A percentile compares a stretch with the other conserved stretches of the same genome.
These are phyloP conservation scores for Pythium grandisporangium DNA, from an alignment of 352 stramenopile species.

Conservation along the genomic window DNA sequence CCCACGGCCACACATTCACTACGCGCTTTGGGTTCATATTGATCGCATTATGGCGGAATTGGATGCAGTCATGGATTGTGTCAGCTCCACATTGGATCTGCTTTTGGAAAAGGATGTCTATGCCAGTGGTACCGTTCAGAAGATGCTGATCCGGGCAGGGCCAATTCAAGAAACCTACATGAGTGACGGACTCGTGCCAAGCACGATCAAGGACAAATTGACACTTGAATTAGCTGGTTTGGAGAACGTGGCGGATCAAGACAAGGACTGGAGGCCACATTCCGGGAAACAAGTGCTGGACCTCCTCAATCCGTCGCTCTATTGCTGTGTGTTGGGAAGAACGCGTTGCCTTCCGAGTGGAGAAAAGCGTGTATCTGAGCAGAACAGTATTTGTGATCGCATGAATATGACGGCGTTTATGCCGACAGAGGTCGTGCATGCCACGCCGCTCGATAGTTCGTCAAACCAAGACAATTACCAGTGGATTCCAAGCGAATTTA, in stretches of 20 bases:
- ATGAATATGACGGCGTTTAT: background rate
- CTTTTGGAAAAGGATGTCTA: too few relatives aligned
- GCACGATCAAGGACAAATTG: background rate
- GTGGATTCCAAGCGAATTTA: conserved; percentile 13
- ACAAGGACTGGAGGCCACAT: background rate
- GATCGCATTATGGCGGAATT: too few relatives aligned
- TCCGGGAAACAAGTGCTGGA: background rate
- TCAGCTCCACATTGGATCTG: too few relatives aligned
- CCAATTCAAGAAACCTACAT: background rate
- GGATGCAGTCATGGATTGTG: too few relatives aligned
- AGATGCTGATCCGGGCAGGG: too few relatives aligned
- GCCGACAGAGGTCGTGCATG: background rate
- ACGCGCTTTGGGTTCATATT: too few relatives aligned
- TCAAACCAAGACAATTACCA: conserved; percentile 9
- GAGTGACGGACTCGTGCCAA: background rate
- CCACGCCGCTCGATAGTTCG: too few relatives aligned
- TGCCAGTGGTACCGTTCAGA: too few relatives aligned
- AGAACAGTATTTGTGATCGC: background rate
- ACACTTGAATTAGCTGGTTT: background rate
- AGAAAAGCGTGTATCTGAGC: background rate
- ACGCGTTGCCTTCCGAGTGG: background rate
- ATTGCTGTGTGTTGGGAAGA: background rate
- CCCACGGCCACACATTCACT: too few relatives aligned
- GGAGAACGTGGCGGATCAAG: background rate
- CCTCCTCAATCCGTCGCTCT: background rate